Evolutionary conservation across 2,329 filamentous ascomycete species (phyloP).

Genomic region (Apiospora rasikravindrae): DNA sequence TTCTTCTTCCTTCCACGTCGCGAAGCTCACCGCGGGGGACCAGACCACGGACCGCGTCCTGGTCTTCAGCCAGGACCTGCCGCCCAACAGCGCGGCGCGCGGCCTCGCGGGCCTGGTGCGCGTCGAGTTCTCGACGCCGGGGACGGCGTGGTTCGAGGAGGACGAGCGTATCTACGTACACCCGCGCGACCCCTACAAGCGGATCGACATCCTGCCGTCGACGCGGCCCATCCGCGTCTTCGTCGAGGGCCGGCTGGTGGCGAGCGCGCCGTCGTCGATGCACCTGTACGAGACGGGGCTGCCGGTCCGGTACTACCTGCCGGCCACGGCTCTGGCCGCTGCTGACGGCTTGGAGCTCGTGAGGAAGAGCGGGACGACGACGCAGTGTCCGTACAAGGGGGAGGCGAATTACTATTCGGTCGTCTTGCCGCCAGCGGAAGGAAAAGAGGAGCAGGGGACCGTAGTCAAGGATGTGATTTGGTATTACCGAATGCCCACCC

Average conservation of each 20-base stretch:
- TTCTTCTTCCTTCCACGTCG: not conserved
- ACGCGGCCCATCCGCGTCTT: constrained; percentile 56
- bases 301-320: constrained; percentile 64
- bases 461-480: constrained; percentile 58
- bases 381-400: constrained; percentile 71
- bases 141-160: constrained; percentile 57
- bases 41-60: constrained; percentile 32
- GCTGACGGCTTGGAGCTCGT: constrained; percentile 44
- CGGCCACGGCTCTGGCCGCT: constrained; percentile 50
- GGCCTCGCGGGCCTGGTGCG: constrained; percentile 32
- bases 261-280: constrained; percentile 51
- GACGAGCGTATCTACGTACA: constrained; percentile 64
- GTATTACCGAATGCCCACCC: constrained; percentile 64
- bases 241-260: constrained; percentile 37
- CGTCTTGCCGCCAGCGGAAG: constrained; percentile 41
- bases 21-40: not conserved
- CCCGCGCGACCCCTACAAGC: constrained; percentile 71
- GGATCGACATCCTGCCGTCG: constrained; percentile 65
- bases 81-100: constrained; percentile 19
- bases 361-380: constrained; percentile 55
- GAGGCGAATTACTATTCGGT: constrained; percentile 67
- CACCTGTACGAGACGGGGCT: constrained; percentile 67
- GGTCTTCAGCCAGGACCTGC: constrained; percentile 26
- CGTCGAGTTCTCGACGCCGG: constrained; percentile 31
- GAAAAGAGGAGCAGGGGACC: constrained; percentile 9